phyloP scores from a whole-genome alignment of 1,284 basidiomycete genomes.

The Trichosporon asahii region DNA sequence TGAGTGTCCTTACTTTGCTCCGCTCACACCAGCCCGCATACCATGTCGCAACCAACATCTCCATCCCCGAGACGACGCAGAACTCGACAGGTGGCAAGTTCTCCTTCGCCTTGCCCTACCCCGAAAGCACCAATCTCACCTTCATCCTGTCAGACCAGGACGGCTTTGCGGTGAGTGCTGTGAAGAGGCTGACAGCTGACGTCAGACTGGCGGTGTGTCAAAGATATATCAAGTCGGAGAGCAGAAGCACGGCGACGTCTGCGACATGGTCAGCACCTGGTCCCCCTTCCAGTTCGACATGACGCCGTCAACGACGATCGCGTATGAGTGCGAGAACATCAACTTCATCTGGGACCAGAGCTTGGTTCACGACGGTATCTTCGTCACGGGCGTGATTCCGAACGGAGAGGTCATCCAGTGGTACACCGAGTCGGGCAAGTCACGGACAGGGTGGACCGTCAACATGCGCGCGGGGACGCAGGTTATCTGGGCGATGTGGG shows the following conservation, averaged over 20 bases:
- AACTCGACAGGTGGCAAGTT: slow-evolving; percentile 23
- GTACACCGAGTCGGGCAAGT: not conserved
- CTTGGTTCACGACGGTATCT: slow-evolving; percentile 30
- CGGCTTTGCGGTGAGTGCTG: slow-evolving; percentile 39
- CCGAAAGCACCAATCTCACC: slow-evolving; percentile 24
- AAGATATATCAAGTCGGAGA: slow-evolving; percentile 30
- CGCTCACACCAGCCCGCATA: slow-evolving; percentile 33
- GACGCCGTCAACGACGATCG: not conserved
- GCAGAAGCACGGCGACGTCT: not conserved
- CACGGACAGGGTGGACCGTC: slow-evolving; percentile 31
- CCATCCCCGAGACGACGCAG: slow-evolving; percentile 33
- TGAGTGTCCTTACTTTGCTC: slow-evolving; percentile 18
- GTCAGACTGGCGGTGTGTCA: slow-evolving; percentile 44
- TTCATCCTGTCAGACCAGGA: slow-evolving; percentile 45
- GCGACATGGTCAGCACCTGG: not conserved
- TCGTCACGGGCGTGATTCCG: slow-evolving; percentile 43
- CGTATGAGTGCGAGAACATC: slow-evolving; percentile 31
- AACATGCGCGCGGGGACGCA: slow-evolving; percentile 37
- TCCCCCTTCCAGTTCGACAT: slow-evolving; percentile 15
- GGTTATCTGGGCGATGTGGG: slow-evolving; percentile 41
- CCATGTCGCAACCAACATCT: slow-evolving; percentile 38
- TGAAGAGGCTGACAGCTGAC: slow-evolving; percentile 2
- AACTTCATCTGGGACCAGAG: slow-evolving; percentile 32
- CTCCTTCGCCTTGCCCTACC: slow-evolving; percentile 34
- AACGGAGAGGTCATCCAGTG: slow-evolving; percentile 41